phyloP scores from a whole-genome alignment of 2,329 filamentous ascomycete genomes.

The Trichocomaceae sp. region DNA sequence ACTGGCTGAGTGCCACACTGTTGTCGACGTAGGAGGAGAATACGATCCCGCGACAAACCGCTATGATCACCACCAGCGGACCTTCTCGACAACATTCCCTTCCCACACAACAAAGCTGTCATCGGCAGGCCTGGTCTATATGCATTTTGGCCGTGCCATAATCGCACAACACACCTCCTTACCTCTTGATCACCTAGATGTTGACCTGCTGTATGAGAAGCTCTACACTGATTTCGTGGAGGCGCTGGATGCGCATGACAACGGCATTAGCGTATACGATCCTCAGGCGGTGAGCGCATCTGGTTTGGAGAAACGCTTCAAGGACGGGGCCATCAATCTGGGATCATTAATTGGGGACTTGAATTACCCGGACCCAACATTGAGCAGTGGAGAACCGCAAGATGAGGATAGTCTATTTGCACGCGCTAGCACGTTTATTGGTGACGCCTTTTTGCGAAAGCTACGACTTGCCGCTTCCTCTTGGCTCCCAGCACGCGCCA shows the following conservation, averaged over 20 bases:
- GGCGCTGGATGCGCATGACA: slow-evolving; percentile 95
- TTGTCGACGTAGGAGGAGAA: slow-evolving; percentile 95
- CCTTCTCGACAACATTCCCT: slow-evolving; percentile 80
- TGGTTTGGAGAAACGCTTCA: slow-evolving; percentile 74
- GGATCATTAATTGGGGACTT: slow-evolving; percentile 74
- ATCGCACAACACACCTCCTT: slow-evolving; percentile 61
- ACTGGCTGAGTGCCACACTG: slow-evolving; percentile 79
- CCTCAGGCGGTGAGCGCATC: slow-evolving; percentile 60
- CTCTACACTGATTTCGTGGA: slow-evolving; percentile 91
- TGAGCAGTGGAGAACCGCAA: slow-evolving; percentile 52
- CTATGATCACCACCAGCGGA: slow-evolving; percentile 96
- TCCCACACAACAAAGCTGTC: slow-evolving; percentile 80
- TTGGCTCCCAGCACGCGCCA: slow-evolving; percentile 81
- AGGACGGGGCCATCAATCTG: slow-evolving; percentile 73
- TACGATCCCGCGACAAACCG: slow-evolving; percentile 72
- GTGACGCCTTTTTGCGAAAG: slow-evolving; percentile 77
- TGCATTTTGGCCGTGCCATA: slow-evolving; percentile 86
- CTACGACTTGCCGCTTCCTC: slow-evolving; percentile 66
- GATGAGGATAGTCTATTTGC: slow-evolving; percentile 77
- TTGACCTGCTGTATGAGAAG: slow-evolving; percentile 74
- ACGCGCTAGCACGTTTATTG: slow-evolving; percentile 72
- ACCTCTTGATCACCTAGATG: slow-evolving; percentile 57
- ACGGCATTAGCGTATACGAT: slow-evolving; percentile 82
- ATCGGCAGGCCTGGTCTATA: slow-evolving; percentile 86
- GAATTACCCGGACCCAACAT: slow-evolving; percentile 57